Conservation (phyloP, 495 filamentous ascomycete genomes). For the Rusavskia elegans region DNA sequence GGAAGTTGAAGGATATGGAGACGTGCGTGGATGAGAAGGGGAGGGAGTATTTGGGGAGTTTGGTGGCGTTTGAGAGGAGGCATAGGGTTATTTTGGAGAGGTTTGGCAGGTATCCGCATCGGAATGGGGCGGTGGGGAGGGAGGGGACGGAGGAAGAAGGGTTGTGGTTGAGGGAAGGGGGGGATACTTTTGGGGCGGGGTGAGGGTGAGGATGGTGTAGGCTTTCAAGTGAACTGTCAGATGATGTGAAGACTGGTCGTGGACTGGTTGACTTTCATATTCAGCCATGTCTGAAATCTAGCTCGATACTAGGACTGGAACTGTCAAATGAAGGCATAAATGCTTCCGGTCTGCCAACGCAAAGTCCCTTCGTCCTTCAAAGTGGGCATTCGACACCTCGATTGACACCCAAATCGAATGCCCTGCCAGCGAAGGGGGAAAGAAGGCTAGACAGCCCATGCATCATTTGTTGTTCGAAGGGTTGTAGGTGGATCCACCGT, state of each 20-base stretch:
- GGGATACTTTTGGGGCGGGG: conserved; percentile 21
- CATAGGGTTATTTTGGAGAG: conserved; percentile 18
- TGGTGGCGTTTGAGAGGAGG: conserved; percentile 7
- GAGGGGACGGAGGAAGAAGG: conserved; percentile 18
- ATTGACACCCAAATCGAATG: background rate
- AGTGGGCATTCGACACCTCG: background rate
- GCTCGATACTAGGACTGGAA: no score
- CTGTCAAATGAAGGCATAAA: no score
- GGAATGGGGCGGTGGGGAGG: conserved; percentile 21
- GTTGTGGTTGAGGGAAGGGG: conserved; percentile 16
- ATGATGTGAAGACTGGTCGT: no score
- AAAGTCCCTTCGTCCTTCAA: background rate
- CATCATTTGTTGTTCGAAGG: conserved; percentile 15
- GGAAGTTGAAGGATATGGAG: conserved; percentile 10
- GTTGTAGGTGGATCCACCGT: conserved; percentile 23
- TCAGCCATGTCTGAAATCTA: no score
- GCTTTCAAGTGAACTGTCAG: no score
- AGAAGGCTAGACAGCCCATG: background rate
- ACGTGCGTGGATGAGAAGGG: conserved; percentile 7
- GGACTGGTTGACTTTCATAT: no score
- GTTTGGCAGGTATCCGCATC: conserved; percentile 26
- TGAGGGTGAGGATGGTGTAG: background rate
- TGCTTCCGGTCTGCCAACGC: no score
- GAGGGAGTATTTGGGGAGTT: conserved; percentile 1
- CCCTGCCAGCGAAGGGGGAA: no score